Percentiles rank a stretch among this genome's conserved stretches.
Evolutionary conservation across 2,329 filamentous ascomycete species (phyloP).

Genomic region (Dactylellina sp.): DNA sequence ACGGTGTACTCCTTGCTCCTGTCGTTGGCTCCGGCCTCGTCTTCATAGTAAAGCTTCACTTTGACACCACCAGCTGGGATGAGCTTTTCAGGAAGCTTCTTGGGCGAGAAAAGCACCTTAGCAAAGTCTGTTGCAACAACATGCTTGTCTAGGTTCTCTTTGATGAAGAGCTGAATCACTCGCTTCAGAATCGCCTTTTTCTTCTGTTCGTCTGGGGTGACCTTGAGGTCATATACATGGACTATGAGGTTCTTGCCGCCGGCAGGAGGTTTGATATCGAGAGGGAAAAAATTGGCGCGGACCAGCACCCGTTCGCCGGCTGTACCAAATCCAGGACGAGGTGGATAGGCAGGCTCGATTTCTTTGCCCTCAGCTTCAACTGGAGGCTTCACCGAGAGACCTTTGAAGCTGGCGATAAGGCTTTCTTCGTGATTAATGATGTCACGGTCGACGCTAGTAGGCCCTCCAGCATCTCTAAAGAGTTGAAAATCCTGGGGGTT

Average conservation of each 20-base stretch:
- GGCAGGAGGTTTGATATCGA: conserved; percentile 53
- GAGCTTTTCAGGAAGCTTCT: conserved; percentile 39
- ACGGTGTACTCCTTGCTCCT: conserved; percentile 58
- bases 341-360: conserved; percentile 55
- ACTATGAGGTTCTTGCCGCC: conserved; percentile 52
- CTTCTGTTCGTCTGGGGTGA: conserved; percentile 59
- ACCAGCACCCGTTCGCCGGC: conserved; percentile 58
- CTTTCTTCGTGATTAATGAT: conserved; percentile 61
- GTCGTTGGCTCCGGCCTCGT: conserved; percentile 56
- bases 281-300: conserved; percentile 59
- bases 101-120: conserved; percentile 58
- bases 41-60: conserved; percentile 58
- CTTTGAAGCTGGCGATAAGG: conserved; percentile 59
- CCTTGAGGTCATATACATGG: conserved; percentile 59
- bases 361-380: conserved; percentile 34
- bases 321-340: conserved; percentile 59
- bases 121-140: conserved; percentile 59
- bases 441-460: conserved; percentile 58
- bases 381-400: conserved; percentile 27
- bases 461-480: conserved; percentile 44
- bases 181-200: conserved; percentile 57
- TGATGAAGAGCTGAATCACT: conserved; percentile 56
- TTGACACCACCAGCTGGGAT: conserved; percentile 56
- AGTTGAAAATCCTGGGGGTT: conserved; percentile 43
- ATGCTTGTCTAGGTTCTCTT: conserved; percentile 29